Percentiles rank a stretch among this genome's conserved stretches.
phyloP scores from a whole-genome alignment of 352 stramenopile species.

The Pythium chondricola region DNA sequence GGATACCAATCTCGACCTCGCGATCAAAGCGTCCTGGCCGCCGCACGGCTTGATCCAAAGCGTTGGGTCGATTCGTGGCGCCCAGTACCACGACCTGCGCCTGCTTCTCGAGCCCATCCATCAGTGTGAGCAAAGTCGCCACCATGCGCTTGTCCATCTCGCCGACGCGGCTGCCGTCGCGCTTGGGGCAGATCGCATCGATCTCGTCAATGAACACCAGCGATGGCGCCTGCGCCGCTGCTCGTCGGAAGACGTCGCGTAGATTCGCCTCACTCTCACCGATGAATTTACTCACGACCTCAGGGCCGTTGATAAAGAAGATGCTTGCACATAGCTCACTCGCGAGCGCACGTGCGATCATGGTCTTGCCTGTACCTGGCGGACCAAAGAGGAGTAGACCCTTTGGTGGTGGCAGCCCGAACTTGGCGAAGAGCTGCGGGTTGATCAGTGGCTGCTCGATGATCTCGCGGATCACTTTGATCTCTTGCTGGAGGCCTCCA shows the following conservation, averaged over 20 bases:
- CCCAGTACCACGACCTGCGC: constrained; percentile 68
- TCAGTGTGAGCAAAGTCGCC: constrained; percentile 83
- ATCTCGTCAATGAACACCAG: constrained; percentile 89
- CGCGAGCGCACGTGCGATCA: constrained; percentile 91
- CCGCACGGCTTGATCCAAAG: constrained; percentile 89
- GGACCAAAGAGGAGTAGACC: constrained; percentile 95
- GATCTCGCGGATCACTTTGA: constrained; percentile 93
- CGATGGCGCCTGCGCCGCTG: constrained; percentile 38
- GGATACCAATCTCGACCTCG: constrained; percentile 96
- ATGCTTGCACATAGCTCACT: constrained; percentile 90
- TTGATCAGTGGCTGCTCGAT: constrained; percentile 94
- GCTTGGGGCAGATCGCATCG: constrained; percentile 86
- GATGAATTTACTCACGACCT: constrained; percentile 94
- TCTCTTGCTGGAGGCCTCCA: constrained; percentile 90
- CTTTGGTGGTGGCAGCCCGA: constrained; percentile 93
- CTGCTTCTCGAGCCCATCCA: constrained; percentile 76
- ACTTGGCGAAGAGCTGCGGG: constrained; percentile 89
- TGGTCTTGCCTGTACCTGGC: constrained; percentile 94
- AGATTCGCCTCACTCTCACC: constrained; percentile 89
- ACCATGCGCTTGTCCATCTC: constrained; percentile 85
- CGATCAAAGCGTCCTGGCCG: constrained; percentile 95
- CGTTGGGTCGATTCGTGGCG: constrained; percentile 85
- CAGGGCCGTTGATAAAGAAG: constrained; percentile 95
- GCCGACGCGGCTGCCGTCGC: constrained; percentile 56
- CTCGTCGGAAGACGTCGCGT: constrained; percentile 55